A percentile compares a stretch with the other conserved stretches of the same genome.
phyloP scores from a whole-genome alignment of 2,329 filamentous ascomycete genomes.

The Cephalotrichum gorgonifer region DNA sequence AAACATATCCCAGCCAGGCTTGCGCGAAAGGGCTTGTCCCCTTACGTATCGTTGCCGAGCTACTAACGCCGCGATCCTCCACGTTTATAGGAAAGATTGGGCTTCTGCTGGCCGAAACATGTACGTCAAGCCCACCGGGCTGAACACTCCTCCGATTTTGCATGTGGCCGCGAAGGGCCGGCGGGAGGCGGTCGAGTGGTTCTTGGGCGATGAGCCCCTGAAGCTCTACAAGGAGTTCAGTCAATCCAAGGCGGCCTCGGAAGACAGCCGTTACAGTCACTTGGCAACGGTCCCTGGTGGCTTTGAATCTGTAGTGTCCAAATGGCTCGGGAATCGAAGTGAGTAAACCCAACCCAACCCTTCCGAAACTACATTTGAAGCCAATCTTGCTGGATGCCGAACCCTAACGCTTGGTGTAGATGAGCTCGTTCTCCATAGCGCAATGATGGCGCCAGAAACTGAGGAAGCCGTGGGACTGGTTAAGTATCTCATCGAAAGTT shows the following conservation, averaged over 20 bases:
- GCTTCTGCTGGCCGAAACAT: slow-evolving; percentile 48
- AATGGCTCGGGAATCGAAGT: slow-evolving; percentile 53
- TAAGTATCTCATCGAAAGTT: slow-evolving; percentile 52
- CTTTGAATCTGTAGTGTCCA: slow-evolving; percentile 51
- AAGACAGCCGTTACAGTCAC: slow-evolving; percentile 52
- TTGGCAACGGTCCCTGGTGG: slow-evolving; percentile 50
- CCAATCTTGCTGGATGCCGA: neutral
- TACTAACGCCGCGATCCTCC: neutral
- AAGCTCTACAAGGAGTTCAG: slow-evolving; percentile 60
- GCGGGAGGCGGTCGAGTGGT: slow-evolving; percentile 66
- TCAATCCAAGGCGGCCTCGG: slow-evolving; percentile 43
- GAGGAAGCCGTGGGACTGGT: slow-evolving; percentile 42
- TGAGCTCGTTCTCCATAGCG: slow-evolving; percentile 57
- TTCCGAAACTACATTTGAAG: neutral
- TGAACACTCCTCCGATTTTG: slow-evolving; percentile 47
- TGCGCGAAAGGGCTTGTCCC: too few species aligned
- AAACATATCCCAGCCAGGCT: too few species aligned
- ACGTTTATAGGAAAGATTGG: slow-evolving; percentile 50
- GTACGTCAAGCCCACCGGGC: slow-evolving; percentile 25
- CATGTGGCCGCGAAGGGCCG: slow-evolving; percentile 45
- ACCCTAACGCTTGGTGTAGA: slow-evolving; percentile 25
- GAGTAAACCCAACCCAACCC: slow-evolving; percentile 20
- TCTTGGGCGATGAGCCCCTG: slow-evolving; percentile 59
- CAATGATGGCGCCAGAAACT: slow-evolving; percentile 35
- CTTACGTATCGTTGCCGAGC: neutral